Base-by-base conservation (phyloP, 2,329 filamentous ascomycete genomes). In the Zymoseptoria passerinii region DNA sequence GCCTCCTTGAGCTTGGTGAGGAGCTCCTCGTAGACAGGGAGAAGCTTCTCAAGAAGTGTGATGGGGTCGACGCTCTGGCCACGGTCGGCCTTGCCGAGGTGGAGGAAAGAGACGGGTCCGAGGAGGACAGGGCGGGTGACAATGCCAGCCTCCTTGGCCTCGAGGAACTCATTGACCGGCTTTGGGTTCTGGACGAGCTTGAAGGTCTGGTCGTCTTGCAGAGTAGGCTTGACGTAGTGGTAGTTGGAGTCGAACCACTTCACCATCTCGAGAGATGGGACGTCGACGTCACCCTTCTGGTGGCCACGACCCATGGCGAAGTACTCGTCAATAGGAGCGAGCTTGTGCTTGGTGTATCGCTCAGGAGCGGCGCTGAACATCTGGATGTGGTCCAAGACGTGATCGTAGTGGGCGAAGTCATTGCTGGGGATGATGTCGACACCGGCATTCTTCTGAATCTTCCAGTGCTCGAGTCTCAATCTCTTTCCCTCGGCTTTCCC, bases 181-280 rank as follows among this genome's bases (percentile, higher is more conserved):
- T 99, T 99, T 76, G 94, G 91, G 77, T 87, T 87, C 69, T 84
- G 79, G 63, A 82, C 78, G 64, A 99, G 90, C 80, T 88, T 92
- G 87, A 99, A 99, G 73, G 83, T 87, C 85, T 99, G 94, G 83
- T 89, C 88, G 81, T 96, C 87, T 80, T 96, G 91, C 68, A 99
- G 85, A 64, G 94, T 96, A 66, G 94, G 94, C 87, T 97, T 97
- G 81, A 97, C 94, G 78, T 99, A 99, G 85, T 97, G 94, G 87
- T 99, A 99, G 88, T 99, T 99, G 67, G 91, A 96, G 84, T 99
- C 94, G 76, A 99, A 99, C 94, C 94, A 99, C 84, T 99, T 99
- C 72, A 99, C 94, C 94, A 99, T 99, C 84, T 99, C 94, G 54
- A 70, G 63, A n/a, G 62, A 74, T 70, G 92, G 90, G 67, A 97